Percentiles rank a stretch among this genome's conserved stretches.
phyloP scores from a whole-genome alignment of 2,329 filamentous ascomycete species.

The Dothidotthia symphoricarpi region DNA sequence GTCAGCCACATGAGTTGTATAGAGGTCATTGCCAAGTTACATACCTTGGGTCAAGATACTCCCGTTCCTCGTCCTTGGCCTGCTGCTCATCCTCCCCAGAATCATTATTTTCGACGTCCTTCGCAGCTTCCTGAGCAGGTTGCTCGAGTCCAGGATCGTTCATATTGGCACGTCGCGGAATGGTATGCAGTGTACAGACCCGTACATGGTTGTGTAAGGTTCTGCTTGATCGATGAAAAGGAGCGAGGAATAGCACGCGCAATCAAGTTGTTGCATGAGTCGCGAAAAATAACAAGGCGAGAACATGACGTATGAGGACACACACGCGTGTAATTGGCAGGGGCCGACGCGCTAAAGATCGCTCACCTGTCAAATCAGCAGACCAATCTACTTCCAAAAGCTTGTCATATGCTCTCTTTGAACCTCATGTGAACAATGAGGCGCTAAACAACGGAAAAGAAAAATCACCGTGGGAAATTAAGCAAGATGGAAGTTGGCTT shows the following conservation, averaged over 20 bases:
- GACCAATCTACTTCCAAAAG: too few species aligned
- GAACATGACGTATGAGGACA: not conserved
- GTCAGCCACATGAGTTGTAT: slow-evolving; percentile 5
- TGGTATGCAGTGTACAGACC: not conserved
- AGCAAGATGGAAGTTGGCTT: too few species aligned
- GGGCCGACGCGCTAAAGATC: not conserved
- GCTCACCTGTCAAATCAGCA: too few species aligned
- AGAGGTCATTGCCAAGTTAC: not conserved
- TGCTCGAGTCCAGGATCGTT: slow-evolving; percentile 55
- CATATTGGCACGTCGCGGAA: slow-evolving; percentile 14
- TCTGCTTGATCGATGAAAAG: not conserved
- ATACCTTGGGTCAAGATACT: slow-evolving; percentile 48
- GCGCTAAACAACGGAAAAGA: too few species aligned
- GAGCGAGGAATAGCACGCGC: not conserved
- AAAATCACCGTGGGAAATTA: too few species aligned
- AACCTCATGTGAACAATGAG: too few species aligned
- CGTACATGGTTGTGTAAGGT: not conserved
- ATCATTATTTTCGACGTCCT: slow-evolving; percentile 44
- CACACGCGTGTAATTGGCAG: not conserved
- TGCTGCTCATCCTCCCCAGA: slow-evolving; percentile 35
- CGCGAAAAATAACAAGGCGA: not conserved
- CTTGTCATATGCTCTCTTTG: too few species aligned
- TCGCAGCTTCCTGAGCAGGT: slow-evolving; percentile 48
- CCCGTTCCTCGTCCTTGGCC: slow-evolving; percentile 42
- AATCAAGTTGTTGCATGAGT: slow-evolving; percentile 9